Evolutionary conservation across 106 monocot species (phyloP), one percentile per base, ranked within the genome.

Genomic region (Phalaenopsis aphrodite): DNA sequence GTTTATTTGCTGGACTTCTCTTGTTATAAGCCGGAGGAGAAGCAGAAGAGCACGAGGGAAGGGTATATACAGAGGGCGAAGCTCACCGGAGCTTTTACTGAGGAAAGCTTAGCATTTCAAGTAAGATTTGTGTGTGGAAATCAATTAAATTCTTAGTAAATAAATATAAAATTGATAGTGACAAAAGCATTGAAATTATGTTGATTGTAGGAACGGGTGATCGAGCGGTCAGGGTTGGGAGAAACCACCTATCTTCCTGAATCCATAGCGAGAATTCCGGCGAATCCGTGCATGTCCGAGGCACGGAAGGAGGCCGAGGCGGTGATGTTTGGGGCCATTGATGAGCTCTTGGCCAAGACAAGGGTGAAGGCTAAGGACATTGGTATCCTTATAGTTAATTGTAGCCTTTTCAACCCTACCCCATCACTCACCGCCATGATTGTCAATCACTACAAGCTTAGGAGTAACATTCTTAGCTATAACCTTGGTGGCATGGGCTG

Each of bases 401-500:
- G 78, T 45, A 83, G 83, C 74, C 58, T 78, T 41, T 83, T 78
- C 55, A 78, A 78, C 58, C 83, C 72, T 37, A 73, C 78, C 17
- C 83, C 83, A 7, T 83, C 78, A n/a, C 83, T 83, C 16, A 73
- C 83, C 7, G 66, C 83, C 69, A 83, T 83, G 78, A 58, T 83
- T 14, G 78, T 74, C 55, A 83, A 83, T 39, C 78, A 78, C n/a
- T 83, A 83, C 19, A 78, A 78, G 73, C 77, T 83, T 41, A 78
- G 83, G 19, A 57, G 43, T 21, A 78, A 78, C 56, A 67, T 78
- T 23, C 56, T 78, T 46, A 78, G 73, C 42, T 83, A 83, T 9
- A 83, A 78, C 23, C 78, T 83, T 5, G 83, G 83, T 30, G 86
- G 86, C 37, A 87, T 87, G 87, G 87, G 87, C 10, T 87, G 87